Conservation (phyloP, 306 rosid species). For the Acmispon strigosus region DNA sequence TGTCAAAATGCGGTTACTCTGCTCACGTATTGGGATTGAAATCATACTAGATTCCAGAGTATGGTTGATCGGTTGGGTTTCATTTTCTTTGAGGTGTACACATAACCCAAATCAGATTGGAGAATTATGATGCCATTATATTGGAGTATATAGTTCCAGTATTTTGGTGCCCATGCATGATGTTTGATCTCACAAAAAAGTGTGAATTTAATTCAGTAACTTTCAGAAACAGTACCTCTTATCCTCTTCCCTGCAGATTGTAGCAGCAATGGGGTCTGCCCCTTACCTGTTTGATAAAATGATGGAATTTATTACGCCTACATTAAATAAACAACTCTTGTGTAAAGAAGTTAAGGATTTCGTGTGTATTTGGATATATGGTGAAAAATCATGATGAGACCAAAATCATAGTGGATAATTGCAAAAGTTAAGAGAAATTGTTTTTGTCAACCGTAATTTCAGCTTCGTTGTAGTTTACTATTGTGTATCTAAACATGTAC, state of each 20-base stretch:
- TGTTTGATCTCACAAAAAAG: constrained; percentile 22
- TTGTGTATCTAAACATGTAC: no score
- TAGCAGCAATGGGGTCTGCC: constrained; percentile 12
- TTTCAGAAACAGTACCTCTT: constrained; percentile 13
- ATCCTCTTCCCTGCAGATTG: constrained; percentile 28
- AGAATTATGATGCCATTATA: background rate
- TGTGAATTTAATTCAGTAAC: constrained; percentile 28
- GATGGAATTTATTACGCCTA: constrained; percentile 31
- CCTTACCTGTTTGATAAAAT: constrained; percentile 26
- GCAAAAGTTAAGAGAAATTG: no score
- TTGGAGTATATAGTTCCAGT: background rate
- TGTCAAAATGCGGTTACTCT: no score
- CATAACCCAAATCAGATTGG: background rate
- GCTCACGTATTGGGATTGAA: no score
- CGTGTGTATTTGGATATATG: no score
- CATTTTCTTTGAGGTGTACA: background rate
- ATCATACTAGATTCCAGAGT: background rate
- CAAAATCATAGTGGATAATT: no score
- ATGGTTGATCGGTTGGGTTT: background rate
- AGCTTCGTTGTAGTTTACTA: no score
- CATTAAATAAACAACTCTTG: constrained; percentile 27
- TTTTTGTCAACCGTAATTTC: no score
- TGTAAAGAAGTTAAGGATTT: constrained; percentile 15
- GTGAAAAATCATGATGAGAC: no score
- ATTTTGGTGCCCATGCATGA: constrained; percentile 1